Percentiles rank a stretch among this genome's conserved stretches.
These are phyloP conservation scores for Cercospora zeina DNA, from an alignment of 2,329 filamentous ascomycete genomes.

Conservation along the genomic window DNA sequence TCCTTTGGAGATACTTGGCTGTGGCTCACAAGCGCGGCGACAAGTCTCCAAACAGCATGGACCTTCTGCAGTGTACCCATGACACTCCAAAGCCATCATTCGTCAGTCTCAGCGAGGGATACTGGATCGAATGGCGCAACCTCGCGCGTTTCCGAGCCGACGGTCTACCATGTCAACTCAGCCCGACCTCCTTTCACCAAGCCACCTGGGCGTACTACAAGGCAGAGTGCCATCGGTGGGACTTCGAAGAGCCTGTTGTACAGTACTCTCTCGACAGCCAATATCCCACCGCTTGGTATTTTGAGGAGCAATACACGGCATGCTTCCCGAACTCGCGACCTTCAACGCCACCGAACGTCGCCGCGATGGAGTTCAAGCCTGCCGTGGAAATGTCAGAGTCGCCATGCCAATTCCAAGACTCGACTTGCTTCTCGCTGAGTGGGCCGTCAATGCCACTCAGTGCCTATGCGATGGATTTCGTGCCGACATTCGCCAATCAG, in stretches of 20 bases:
- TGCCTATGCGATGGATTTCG: not conserved
- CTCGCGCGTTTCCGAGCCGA: not conserved
- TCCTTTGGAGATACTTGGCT: not conserved
- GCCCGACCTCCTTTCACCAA: not conserved
- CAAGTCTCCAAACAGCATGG: not conserved
- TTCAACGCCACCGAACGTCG: not conserved
- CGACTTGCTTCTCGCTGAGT: not conserved
- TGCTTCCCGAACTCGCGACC: not conserved
- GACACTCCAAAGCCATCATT: not conserved
- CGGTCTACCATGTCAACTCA: not conserved
- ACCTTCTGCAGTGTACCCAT: not conserved
- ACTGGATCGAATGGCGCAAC: constrained; percentile 6
- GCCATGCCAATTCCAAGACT: not conserved
- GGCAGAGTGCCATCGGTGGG: not conserved
- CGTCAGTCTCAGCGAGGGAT: not conserved
- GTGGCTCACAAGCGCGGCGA: not conserved
- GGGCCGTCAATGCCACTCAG: not conserved
- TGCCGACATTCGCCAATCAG: not conserved
- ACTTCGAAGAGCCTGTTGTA: not conserved
- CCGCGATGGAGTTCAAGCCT: not conserved
- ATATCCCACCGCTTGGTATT: not conserved
- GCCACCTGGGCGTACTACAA: constrained; percentile 7
- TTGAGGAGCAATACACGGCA: not conserved
- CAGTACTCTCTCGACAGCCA: not conserved
- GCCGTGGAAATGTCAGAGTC: not conserved